phyloP scores from a whole-genome alignment of 331 rosid genomes.

The Arachis monticola region DNA sequence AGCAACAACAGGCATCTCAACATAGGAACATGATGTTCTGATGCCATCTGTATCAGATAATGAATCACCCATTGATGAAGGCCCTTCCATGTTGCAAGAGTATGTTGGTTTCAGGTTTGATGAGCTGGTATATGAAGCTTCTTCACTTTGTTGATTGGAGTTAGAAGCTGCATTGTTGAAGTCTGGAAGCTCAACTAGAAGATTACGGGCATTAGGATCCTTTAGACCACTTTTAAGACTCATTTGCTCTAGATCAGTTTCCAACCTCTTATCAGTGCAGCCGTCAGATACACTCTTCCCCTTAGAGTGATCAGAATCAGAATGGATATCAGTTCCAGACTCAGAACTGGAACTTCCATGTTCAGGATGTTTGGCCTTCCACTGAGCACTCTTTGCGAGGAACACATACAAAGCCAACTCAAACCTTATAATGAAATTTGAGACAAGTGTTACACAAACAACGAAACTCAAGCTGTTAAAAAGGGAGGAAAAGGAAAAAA shows the following conservation, averaged over 20 bases:
- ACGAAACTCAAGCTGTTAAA: constrained; percentile 38
- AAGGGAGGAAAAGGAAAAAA: background rate
- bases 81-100: constrained; percentile 68
- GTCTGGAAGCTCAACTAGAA: constrained; percentile 73
- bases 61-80: constrained; percentile 61
- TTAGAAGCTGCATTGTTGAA: constrained; percentile 57
- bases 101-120: constrained; percentile 63
- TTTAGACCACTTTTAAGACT: constrained; percentile 59
- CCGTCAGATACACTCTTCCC: constrained; percentile 58
- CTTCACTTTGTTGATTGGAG: constrained; percentile 63
- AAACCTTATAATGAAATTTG: constrained; percentile 57
- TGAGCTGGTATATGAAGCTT: constrained; percentile 52
- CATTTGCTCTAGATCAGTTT: constrained; percentile 62
- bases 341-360: constrained; percentile 71
- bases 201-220: constrained; percentile 55
- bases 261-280: constrained; percentile 59
- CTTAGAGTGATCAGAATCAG: constrained; percentile 59
- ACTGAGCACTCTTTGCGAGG: constrained; percentile 72
- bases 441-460: constrained; percentile 38
- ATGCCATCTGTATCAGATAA: constrained; percentile 54
- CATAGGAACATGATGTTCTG: constrained; percentile 60
- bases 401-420: constrained; percentile 78
- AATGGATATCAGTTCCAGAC: constrained; percentile 51
- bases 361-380: constrained; percentile 68
- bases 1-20: constrained; percentile 61